Conservation (phyloP, 2,329 filamentous ascomycete genomes). For the Arthrobotrys entomopaga region DNA sequence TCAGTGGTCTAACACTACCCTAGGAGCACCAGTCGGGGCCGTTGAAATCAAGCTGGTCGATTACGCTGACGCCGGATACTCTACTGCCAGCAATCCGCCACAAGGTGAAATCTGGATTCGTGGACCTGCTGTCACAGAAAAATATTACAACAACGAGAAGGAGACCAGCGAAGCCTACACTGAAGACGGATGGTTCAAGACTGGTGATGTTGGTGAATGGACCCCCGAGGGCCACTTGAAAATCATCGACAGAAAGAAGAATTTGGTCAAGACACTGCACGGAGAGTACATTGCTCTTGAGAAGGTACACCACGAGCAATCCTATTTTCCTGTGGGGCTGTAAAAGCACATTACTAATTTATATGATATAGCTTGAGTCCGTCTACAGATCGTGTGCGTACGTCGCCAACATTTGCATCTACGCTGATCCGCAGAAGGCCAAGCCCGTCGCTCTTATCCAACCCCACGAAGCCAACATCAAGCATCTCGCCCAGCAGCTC, state of each 20-base stretch:
- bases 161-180: conserved; percentile 83
- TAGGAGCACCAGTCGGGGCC: conserved; percentile 80
- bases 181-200: conserved; percentile 94
- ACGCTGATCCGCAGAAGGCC: conserved; percentile 77
- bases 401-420: conserved; percentile 87
- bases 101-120: conserved; percentile 94
- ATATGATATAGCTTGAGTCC: conserved; percentile 76
- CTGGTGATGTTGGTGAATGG: conserved; percentile 93
- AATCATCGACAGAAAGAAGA: conserved; percentile 97
- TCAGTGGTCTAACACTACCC: conserved; percentile 79
- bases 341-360: conserved; percentile 2
- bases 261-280: conserved; percentile 92
- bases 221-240: conserved; percentile 80
- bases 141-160: conserved; percentile 85
- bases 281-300: conserved; percentile 98
- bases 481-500: conserved; percentile 69
- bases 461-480: conserved; percentile 72
- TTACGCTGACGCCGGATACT: conserved; percentile 87
- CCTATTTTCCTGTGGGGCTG: background rate
- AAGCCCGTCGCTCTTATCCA: conserved; percentile 85
- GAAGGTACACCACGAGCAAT: conserved; percentile 64
- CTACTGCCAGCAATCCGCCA: conserved; percentile 73
- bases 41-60: conserved; percentile 93
- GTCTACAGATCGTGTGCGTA: conserved; percentile 83
- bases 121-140: conserved; percentile 76